Percentiles rank a stretch among this genome's conserved stretches.
Evolutionary conservation across 1,284 basidiomycete species (phyloP).

Genomic region (Termitomyces sp.): DNA sequence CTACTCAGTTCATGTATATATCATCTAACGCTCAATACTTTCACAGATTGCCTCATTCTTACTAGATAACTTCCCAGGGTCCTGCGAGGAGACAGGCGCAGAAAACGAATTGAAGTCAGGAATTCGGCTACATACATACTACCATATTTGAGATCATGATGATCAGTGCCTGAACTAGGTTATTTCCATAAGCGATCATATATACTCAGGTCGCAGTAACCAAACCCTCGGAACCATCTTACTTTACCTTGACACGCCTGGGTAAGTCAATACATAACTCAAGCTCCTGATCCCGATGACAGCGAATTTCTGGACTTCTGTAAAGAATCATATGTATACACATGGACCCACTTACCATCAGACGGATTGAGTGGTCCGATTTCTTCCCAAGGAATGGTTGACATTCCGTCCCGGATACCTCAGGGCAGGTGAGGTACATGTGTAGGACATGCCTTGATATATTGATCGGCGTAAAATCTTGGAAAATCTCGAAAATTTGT

Average conservation of each 20-base stretch:
- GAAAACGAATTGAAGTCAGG: neutral
- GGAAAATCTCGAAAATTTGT: neutral
- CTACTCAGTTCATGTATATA: conserved; percentile 1
- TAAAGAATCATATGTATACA: conserved; percentile 1
- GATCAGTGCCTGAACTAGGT: neutral
- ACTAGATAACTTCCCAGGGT: neutral
- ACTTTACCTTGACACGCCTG: neutral
- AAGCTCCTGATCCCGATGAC: neutral
- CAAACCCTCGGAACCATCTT: neutral
- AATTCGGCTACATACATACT: neutral
- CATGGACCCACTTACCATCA: neutral
- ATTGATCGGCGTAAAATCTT: neutral
- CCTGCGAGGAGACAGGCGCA: neutral
- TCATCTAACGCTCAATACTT: neutral
- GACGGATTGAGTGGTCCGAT: conserved; percentile 3
- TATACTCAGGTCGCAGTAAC: neutral
- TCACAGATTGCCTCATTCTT: neutral
- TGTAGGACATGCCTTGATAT: neutral
- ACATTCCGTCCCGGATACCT: neutral
- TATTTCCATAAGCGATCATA: neutral
- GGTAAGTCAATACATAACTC: neutral
- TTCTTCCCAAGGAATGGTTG: neutral
- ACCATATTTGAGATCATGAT: too few relatives aligned
- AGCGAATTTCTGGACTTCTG: neutral
- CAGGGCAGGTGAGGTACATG: neutral